phyloP scores from a whole-genome alignment of 83 land plant genomes.

The Picea abies region DNA sequence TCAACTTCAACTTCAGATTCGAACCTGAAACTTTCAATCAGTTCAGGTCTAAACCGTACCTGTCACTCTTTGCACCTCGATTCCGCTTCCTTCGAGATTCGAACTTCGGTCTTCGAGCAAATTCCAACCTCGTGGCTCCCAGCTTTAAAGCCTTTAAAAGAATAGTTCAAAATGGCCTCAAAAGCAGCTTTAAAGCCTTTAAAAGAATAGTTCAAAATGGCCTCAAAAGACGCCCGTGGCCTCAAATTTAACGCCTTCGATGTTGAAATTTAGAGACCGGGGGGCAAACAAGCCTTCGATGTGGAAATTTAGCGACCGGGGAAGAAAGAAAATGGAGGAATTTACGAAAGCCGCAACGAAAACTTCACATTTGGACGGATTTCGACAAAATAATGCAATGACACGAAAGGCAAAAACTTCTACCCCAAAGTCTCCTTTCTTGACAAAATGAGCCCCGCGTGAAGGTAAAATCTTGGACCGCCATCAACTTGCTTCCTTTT shows the following conservation, averaged over 20 bases:
- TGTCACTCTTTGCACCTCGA: conserved; percentile 11
- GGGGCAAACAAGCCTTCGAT: too few species aligned
- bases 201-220: background rate
- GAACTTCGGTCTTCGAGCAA: conserved; percentile 2
- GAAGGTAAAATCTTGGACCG: too few species aligned
- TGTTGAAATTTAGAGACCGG: background rate
- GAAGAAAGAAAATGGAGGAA: background rate
- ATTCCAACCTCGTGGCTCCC: background rate
- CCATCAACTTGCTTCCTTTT: too few species aligned
- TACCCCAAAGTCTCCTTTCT: too few species aligned
- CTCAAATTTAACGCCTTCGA: background rate
- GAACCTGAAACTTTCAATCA: background rate
- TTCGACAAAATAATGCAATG: too few species aligned
- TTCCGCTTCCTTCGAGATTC: conserved; percentile 3
- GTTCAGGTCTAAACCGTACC: background rate
- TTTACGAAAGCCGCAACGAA: background rate
- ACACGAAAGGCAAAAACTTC: too few species aligned
- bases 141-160: background rate
- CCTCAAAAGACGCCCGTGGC: background rate
- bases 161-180: background rate
- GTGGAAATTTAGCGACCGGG: background rate
- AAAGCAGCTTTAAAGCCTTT: background rate
- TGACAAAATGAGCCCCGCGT: too few species aligned
- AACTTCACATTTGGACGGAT: too few species aligned
- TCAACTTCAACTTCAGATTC: background rate